Evolutionary conservation across 306 rosid species (phyloP).

Genomic region (Lathyrus tuberosus): DNA sequence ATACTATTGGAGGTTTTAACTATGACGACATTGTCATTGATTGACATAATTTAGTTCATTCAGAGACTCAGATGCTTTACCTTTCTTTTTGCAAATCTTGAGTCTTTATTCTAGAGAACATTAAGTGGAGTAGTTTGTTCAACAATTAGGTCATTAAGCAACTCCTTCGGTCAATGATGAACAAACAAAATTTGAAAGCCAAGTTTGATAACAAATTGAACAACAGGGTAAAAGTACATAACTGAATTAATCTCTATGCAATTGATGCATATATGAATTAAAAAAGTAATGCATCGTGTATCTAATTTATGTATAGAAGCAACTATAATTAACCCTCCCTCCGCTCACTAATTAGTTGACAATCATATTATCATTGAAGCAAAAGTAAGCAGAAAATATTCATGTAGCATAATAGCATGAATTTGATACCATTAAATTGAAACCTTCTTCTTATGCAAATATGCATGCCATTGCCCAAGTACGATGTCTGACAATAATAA

Average conservation of each 20-base stretch:
- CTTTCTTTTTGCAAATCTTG: neutral
- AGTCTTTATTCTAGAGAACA: too few relatives aligned
- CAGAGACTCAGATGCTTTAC: neutral
- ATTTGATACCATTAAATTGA: slow-evolving; percentile 7
- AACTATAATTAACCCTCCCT: slow-evolving; percentile 8
- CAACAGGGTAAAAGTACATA: neutral
- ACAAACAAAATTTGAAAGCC: slow-evolving; percentile 5
- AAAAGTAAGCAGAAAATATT: slow-evolving; percentile 15
- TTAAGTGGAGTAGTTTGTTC: too few relatives aligned
- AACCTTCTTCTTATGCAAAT: neutral
- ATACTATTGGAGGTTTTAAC: neutral
- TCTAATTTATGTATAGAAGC: neutral
- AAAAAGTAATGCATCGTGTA: neutral
- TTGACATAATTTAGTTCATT: slow-evolving; percentile 27
- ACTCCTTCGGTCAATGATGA: too few relatives aligned
- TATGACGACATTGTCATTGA: slow-evolving; percentile 17
- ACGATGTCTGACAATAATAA: slow-evolving; percentile 5
- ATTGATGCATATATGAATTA: neutral
- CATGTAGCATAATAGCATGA: slow-evolving; percentile 15
- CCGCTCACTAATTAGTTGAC: slow-evolving; percentile 15
- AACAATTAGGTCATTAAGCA: too few relatives aligned
- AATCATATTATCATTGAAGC: neutral
- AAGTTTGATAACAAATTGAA: neutral
- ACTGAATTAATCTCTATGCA: slow-evolving; percentile 10
- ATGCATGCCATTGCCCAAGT: neutral